Evolutionary conservation across 1,139 yeast genomes (phyloP).

Genomic region (Yarrowia galli): DNA sequence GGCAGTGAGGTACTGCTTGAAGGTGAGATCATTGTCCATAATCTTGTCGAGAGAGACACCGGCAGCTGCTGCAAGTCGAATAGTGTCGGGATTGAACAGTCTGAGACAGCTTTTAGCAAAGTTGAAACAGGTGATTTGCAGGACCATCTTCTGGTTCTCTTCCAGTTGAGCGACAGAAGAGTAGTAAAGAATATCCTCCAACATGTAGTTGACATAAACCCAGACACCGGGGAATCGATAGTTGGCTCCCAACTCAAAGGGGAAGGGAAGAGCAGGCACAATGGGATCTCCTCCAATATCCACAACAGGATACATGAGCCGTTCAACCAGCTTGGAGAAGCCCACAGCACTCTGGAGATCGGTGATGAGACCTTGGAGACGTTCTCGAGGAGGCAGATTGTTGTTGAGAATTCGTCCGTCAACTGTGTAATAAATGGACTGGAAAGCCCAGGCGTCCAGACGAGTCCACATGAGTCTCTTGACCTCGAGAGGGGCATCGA

Average conservation of each 20-base stretch:
- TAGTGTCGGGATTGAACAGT: slow-evolving; percentile 69
- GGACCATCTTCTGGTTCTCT: slow-evolving; percentile 53
- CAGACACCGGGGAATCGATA: slow-evolving; percentile 74
- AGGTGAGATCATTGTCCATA: slow-evolving; percentile 53
- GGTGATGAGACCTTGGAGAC: slow-evolving; percentile 47
- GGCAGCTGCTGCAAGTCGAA: slow-evolving; percentile 57
- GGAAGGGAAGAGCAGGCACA: slow-evolving; percentile 59
- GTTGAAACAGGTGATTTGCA: slow-evolving; percentile 63
- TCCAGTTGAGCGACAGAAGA: slow-evolving; percentile 51
- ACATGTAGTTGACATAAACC: slow-evolving; percentile 78
- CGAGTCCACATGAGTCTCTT: slow-evolving; percentile 70
- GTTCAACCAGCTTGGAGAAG: slow-evolving; percentile 61
- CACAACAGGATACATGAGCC: slow-evolving; percentile 51
- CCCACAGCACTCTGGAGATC: slow-evolving; percentile 59
- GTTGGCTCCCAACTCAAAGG: slow-evolving; percentile 66
- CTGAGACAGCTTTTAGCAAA: slow-evolving; percentile 62
- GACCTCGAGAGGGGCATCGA: slow-evolving; percentile 55
- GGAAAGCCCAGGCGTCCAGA: slow-evolving; percentile 78
- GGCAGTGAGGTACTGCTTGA: slow-evolving; percentile 55
- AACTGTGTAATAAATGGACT: slow-evolving; percentile 45
- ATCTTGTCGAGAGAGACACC: slow-evolving; percentile 61
- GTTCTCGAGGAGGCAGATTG: slow-evolving; percentile 46
- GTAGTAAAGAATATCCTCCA: slow-evolving; percentile 66
- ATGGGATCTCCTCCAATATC: slow-evolving; percentile 44
- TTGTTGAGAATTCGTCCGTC: slow-evolving; percentile 46